These are phyloP conservation scores for Pyrenophora teres DNA, from an alignment of 2,329 filamentous ascomycete species.

Conservation along the genomic window DNA sequence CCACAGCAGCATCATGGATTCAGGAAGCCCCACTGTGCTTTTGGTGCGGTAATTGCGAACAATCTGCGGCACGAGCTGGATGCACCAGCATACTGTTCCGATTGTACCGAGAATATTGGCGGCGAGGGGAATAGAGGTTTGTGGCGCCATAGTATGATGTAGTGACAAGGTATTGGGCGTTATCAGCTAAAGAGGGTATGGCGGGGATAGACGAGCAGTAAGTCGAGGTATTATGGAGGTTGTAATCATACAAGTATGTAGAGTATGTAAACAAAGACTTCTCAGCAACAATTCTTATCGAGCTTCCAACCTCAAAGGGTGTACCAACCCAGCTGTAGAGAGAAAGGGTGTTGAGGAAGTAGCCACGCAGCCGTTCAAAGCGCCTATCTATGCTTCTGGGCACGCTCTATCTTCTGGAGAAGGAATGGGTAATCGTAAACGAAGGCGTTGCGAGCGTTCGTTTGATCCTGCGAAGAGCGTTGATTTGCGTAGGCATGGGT, in stretches of 20 bases:
- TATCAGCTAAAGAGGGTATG: background rate
- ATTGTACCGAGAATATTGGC: slow-evolving; percentile 64
- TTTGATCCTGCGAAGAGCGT: background rate
- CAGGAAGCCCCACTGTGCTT: slow-evolving; percentile 66
- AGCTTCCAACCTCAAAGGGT: too few relatives aligned
- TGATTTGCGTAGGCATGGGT: background rate
- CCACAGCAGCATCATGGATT: slow-evolving; percentile 73
- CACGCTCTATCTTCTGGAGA: background rate
- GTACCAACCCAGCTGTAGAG: too few relatives aligned
- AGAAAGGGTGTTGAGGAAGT: too few relatives aligned
- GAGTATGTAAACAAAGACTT: too few relatives aligned
- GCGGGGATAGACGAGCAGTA: background rate
- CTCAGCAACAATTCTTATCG: too few relatives aligned
- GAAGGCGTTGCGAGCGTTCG: background rate
- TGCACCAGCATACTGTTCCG: slow-evolving; percentile 56
- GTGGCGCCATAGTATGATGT: slow-evolving; percentile 25
- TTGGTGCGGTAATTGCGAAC: slow-evolving; percentile 69
- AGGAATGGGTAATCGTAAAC: background rate
- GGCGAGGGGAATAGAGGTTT: slow-evolving; percentile 51
- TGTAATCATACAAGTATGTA: too few relatives aligned
- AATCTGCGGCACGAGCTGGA: slow-evolving; percentile 56
- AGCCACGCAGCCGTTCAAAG: background rate
- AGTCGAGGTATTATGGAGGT: background rate
- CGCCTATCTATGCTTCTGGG: background rate
- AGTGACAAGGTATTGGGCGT: background rate